Base-by-base conservation (phyloP, 148 eudicot species). In the Fagopyrum esculentum region DNA sequence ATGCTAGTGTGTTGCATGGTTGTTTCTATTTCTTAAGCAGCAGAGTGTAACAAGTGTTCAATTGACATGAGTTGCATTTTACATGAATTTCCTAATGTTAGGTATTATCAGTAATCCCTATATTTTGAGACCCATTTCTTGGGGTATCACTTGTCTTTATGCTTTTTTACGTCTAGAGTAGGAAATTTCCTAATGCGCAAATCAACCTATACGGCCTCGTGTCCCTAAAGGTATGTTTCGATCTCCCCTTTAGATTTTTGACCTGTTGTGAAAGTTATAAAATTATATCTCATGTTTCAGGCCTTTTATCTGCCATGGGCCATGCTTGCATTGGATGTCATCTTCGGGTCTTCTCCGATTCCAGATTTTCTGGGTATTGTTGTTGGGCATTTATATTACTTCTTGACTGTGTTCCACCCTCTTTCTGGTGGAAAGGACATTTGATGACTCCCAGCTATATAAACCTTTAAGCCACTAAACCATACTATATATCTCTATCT, bases 261-360 rank as follows among this genome's bases (percentile, higher is more conserved):
- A 7, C 17, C 69, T 9, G 44, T 29, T 29, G 69, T 29, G 44
- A 30, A 63, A 2, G 12, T 29, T 63, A 13, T 63, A 3, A 30
- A 30, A 10, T 29, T 15, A 29, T 35, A 29, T 63, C 45, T 44
- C 45, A 30, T 29, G 16, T 29, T 80, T 90, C 91, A 95, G 99
- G 94, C 98, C 35, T 95, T 95, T 81, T 95, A 95, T 79, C 76
- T 95, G 77, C 99, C 99, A 30, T 95, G 99, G 99, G 93, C 92
- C 1, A 92, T 95, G 98, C 94, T 95, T 48, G 91, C 85, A 50
- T 73, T 95, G 83, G 99, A 95, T 87, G 97, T 95, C 76, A 90
- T 95, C 63, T 95, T 95, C 78, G 99, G 99, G 74, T 90, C 96
- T 45, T 78, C 85, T 59, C 76, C 92, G 11, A 49, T 80, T 75